Evolutionary conservation across 2,329 filamentous ascomycete species (phyloP).

Genomic region (Pseudocercospora crystallina): DNA sequence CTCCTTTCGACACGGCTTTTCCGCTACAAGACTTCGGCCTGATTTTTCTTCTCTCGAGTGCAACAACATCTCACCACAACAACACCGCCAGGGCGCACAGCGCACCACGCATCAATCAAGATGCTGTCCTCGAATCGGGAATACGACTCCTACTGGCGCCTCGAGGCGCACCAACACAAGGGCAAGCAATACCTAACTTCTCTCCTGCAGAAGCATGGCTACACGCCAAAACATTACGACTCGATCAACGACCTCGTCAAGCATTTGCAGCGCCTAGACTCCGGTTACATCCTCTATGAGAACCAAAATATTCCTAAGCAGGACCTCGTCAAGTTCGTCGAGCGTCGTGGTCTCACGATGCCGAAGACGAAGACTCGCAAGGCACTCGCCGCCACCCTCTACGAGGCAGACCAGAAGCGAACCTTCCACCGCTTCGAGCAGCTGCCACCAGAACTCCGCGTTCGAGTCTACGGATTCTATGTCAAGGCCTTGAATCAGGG

Average conservation of each 20-base stretch:
- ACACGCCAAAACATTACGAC: neutral
- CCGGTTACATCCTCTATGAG: neutral
- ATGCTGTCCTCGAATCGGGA: no score
- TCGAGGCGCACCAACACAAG: neutral
- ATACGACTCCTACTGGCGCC: slow-evolving; percentile 4
- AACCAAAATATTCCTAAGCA: neutral
- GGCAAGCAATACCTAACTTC: neutral
- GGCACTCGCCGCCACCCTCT: neutral
- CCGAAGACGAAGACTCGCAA: neutral
- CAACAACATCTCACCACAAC: no score
- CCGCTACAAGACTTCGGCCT: no score
- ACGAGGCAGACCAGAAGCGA: neutral
- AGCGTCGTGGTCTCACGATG: neutral
- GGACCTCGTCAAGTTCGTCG: neutral
- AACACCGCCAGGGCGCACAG: no score
- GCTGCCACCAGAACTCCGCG: slow-evolving; percentile 12
- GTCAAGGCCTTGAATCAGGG: neutral
- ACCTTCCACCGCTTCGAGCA: slow-evolving; percentile 1
- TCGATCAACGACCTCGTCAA: slow-evolving; percentile 1
- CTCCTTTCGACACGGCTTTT: no score
- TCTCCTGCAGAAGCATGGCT: neutral
- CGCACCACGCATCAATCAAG: no score
- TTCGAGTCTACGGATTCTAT: slow-evolving; percentile 5
- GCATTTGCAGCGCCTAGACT: slow-evolving; percentile 3
- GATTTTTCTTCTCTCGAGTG: no score